Conservation (phyloP, 1,284 basidiomycete genomes). For the Gomphus bonarii region DNA sequence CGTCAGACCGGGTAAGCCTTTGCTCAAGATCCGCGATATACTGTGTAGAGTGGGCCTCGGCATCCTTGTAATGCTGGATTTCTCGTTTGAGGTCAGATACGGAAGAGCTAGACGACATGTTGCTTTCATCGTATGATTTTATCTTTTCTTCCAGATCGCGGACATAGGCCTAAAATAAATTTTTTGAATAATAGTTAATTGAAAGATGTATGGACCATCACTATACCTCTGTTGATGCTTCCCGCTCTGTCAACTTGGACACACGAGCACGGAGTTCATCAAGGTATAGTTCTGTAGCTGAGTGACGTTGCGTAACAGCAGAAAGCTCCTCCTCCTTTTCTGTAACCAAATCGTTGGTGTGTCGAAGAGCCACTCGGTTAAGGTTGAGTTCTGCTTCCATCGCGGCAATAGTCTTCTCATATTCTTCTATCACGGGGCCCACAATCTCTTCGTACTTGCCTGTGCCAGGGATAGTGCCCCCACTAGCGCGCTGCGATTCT, state of each 20-base stretch:
- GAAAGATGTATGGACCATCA: constrained; percentile 10
- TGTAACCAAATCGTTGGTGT: constrained; percentile 85
- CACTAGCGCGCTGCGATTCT: constrained; percentile 51
- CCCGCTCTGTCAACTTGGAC: constrained; percentile 77
- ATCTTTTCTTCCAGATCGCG: constrained; percentile 88
- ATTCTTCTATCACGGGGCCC: constrained; percentile 96
- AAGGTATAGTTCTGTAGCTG: constrained; percentile 78
- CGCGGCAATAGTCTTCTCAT: constrained; percentile 93
- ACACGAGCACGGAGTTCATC: constrained; percentile 77
- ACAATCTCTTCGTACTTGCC: constrained; percentile 92
- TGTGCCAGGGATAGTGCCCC: constrained; percentile 51
- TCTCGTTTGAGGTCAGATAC: constrained; percentile 80
- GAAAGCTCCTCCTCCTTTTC: constrained; percentile 78
- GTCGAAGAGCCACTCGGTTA: constrained; percentile 78
- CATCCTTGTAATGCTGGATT: constrained; percentile 66
- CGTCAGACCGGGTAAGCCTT: constrained; percentile 71
- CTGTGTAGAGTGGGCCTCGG: constrained; percentile 57
- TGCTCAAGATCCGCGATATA: constrained; percentile 90
- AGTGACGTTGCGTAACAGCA: constrained; percentile 53
- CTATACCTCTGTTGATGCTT: constrained; percentile 78
- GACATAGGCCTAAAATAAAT: constrained; percentile 76
- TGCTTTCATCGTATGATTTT: constrained; percentile 71
- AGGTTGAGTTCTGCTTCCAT: constrained; percentile 92
- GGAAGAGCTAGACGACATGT: constrained; percentile 63
- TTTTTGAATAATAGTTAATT: constrained; percentile 7